Evolutionary conservation across 441 rosid species (phyloP).

Genomic region (Pelargonium cotyledonis): DNA sequence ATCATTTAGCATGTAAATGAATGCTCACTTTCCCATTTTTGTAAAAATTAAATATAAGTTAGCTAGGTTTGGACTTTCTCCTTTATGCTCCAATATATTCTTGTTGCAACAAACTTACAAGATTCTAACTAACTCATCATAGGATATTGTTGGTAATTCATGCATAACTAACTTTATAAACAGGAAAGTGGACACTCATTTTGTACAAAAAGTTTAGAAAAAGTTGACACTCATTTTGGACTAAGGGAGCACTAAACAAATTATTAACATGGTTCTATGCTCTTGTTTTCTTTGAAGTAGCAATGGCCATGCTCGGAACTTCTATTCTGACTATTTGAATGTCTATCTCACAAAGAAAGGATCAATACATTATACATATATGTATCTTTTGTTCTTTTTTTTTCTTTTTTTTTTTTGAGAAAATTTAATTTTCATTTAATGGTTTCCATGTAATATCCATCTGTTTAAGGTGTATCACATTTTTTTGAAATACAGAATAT

Average conservation of each 20-base stretch:
- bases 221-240: too few relatives aligned
- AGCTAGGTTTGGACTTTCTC: too few relatives aligned
- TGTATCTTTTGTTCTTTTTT: neutral
- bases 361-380: neutral
- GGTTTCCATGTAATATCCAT: neutral
- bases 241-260: too few relatives aligned
- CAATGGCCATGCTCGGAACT: neutral
- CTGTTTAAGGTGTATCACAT: neutral
- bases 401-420: neutral
- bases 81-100: too few relatives aligned
- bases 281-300: neutral
- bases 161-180: too few relatives aligned
- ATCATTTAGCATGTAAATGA: constrained; percentile 1
- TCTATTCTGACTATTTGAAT: neutral
- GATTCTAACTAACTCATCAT: too few relatives aligned
- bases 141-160: too few relatives aligned
- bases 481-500: constrained; percentile 43
- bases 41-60: too few relatives aligned
- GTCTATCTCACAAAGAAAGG: neutral
- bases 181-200: too few relatives aligned
- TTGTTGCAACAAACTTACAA: too few relatives aligned
- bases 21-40: neutral
- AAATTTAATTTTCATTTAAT: neutral
- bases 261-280: neutral
- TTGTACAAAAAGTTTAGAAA: too few relatives aligned